Evolutionary conservation across 352 stramenopile species (phyloP).

Genomic region (Saprolegnia parasitica): DNA sequence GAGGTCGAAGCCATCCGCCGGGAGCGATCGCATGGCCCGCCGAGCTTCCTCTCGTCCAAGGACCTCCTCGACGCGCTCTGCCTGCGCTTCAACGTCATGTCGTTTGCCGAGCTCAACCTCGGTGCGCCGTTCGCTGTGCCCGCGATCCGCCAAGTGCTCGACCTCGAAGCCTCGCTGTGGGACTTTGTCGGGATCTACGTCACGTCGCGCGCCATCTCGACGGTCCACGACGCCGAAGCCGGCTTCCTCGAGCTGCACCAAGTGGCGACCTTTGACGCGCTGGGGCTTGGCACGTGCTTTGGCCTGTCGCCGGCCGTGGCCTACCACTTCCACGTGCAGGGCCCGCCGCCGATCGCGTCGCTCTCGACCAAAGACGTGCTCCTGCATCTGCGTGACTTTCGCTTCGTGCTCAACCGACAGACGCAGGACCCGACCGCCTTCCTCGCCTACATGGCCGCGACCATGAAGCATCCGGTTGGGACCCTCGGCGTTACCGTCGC

Average conservation of each 20-base stretch:
- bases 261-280: conserved; percentile 15
- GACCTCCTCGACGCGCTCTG: conserved; percentile 10
- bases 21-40: background rate
- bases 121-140: conserved; percentile 7
- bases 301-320: conserved; percentile 63
- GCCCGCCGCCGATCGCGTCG: conserved; percentile 39
- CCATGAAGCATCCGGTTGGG: conserved; percentile 54
- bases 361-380: conserved; percentile 72
- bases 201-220: conserved; percentile 13
- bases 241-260: conserved; percentile 15
- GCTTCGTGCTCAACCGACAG: conserved; percentile 50
- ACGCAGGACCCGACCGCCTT: conserved; percentile 68
- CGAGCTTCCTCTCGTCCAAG: conserved; percentile 6
- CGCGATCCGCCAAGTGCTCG: conserved; percentile 22
- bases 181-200: conserved; percentile 28
- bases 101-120: conserved; percentile 22
- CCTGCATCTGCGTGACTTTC: conserved; percentile 55
- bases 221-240: conserved; percentile 19
- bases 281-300: conserved; percentile 79
- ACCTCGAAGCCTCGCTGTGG: conserved; percentile 21
- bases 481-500: conserved; percentile 70
- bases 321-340: conserved; percentile 50
- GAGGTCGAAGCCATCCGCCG: conserved; percentile 4
- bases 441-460: conserved; percentile 61
- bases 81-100: conserved; percentile 18